Percentiles rank a stretch among this genome's conserved stretches.
These are phyloP conservation scores for Auriculariales sp. DNA, from an alignment of 768 basidiomycete species.

Conservation along the genomic window DNA sequence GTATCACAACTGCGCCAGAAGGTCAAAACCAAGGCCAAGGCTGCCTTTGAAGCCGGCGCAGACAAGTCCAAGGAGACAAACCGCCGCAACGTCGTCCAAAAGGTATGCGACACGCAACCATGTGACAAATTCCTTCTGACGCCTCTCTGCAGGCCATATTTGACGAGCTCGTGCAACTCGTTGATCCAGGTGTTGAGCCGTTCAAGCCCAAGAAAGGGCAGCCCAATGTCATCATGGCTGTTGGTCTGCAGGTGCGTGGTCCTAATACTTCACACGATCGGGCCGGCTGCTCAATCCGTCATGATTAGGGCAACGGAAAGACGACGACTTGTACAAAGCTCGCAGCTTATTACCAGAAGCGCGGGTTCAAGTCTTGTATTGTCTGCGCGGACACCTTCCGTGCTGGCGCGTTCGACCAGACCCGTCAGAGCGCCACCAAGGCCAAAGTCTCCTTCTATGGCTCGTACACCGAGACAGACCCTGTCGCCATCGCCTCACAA, in stretches of 20 bases:
- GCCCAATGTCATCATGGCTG: constrained; percentile 90
- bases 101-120: constrained; percentile 31
- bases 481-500: constrained; percentile 84
- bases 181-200: constrained; percentile 90
- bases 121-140: background rate
- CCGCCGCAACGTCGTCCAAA: constrained; percentile 80
- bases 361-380: constrained; percentile 92
- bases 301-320: constrained; percentile 97
- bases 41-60: constrained; percentile 47
- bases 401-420: constrained; percentile 98
- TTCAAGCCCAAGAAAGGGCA: constrained; percentile 96
- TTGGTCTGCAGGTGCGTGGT: constrained; percentile 71
- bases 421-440: constrained; percentile 95
- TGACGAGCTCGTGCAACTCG: constrained; percentile 87
- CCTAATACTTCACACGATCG: background rate
- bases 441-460: constrained; percentile 99
- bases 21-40: constrained; percentile 82
- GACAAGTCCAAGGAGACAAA: constrained; percentile 72
- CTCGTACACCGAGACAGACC: constrained; percentile 97
- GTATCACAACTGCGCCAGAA: constrained; percentile 77
- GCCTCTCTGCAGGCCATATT: constrained; percentile 60
- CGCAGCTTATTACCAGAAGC: constrained; percentile 92
- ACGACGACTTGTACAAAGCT: constrained; percentile 99
- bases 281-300: constrained; percentile 2
- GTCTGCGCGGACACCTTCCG: constrained; percentile 99